Evolutionary conservation across 805 yeast species (phyloP), one percentile per base, ranked within the genome.

Genomic region (Barnettozyma populi): DNA sequence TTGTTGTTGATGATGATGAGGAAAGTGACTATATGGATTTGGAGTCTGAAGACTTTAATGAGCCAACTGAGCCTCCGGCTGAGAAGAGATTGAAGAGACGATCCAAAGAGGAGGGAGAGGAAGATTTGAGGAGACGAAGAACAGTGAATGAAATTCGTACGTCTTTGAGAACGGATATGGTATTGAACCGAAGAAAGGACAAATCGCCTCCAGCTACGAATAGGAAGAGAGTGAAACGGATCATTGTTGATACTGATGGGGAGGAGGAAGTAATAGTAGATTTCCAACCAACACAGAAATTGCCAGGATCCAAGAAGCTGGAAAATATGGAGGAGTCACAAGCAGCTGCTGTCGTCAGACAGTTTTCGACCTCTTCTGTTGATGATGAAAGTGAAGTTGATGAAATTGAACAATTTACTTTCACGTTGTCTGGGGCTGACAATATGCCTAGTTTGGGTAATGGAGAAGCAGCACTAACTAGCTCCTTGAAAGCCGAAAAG

Each of bases 1-100:
- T 42, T 24, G 20, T 46, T 18, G 46, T 18, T 23, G 34, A 37
- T 36, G 45, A 41, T 35, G 34, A 35, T 14, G 32, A 42, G 3
- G 31, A 20, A 6, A 14, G 3, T 4, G 34, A 40, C 16, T 5
- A 27, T 18, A n/a, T 7, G 6, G 34, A 41, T 25, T 16, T 4
- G 11, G 40, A 37, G 16, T n/a, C 40, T 20, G 29, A 37, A 18
- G 21, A 19, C 38, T 32, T 21, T 14, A n/a, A 27, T 5, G 14
- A 27, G 16, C n/a, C 21, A 13, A 11, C 11, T 29, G 32, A 29
- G 32, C 7, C 13, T 31, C 16, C 18, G n/a, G 31, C 32, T 7
- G 18, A 37, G 29, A 24, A 20, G 19, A 37, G 13, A 37, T 21
- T 21, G 29, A 20, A 37, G 9, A 37, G 21, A 21, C 3, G 14